Evolutionary conservation across 2,329 filamentous ascomycete species (phyloP), one percentile per base, ranked within the genome.

Genomic region (Exophiala dermatitidis): DNA sequence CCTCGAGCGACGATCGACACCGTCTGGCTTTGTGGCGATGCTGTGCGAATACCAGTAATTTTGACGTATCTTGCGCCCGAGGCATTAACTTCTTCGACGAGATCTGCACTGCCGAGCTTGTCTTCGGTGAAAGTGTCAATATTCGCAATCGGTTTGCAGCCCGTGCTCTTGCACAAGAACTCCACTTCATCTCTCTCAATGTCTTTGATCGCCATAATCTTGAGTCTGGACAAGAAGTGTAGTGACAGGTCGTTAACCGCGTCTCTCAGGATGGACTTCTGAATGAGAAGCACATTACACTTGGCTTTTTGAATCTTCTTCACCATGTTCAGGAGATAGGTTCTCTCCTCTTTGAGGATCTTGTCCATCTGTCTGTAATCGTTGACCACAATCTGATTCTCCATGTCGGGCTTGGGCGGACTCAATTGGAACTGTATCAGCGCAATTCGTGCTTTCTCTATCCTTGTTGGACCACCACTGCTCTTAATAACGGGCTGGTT

Each of bases 281-380:
- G 93, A 64, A 98, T 97, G 63, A 98, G 79, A 42, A 97, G 83
- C 41, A 98, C 93, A 66, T 98, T 98, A 77, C 93, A 98, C 78
- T 97, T 98, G 63, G 93, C 90, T 80, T 97, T 98, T 77, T 97
- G 96, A 73, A 98, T 98, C 81, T 97, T 98, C 82, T 98, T 97
- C 69, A 94, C 90, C 83, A 98, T 88, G 78, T 97, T 97, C 54
- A 98, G 81, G 60, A 98, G 82, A 74, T 98, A 98, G 64, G 93
- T 88, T 63, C 93, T 88, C 77, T 98, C 93, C 75, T 98, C 93
- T 76, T 98, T 98, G 64, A 98, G 82, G 62, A 98, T 98, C 81
- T 97, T 98, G 78, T 98, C 93, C 93, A 98, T 98, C 72, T 98
- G 93, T 68, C 93, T 83, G 80, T 98, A 98, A 77, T 98, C 93